phyloP scores from a whole-genome alignment of 2,329 filamentous ascomycete species.

The Parastagonospora avenae region DNA sequence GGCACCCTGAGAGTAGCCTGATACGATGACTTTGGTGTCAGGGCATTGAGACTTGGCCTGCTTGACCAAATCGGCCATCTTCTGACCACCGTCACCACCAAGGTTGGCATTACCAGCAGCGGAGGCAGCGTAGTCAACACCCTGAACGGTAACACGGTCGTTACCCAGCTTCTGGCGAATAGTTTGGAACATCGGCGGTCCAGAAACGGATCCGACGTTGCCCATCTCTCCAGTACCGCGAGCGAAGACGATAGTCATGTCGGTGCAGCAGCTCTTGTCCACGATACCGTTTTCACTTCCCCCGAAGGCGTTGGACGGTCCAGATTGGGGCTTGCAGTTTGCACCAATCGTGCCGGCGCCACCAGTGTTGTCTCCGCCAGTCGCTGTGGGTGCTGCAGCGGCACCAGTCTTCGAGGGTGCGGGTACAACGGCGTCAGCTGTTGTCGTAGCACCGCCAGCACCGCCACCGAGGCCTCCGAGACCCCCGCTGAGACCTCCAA shows the following conservation, averaged over 20 bases:
- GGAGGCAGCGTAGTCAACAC: conserved; percentile 39
- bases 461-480: no score
- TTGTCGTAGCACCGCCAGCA: no score
- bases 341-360: no score
- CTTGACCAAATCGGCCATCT: conserved; percentile 31
- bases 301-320: no score
- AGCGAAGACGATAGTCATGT: conserved; percentile 52
- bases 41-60: conserved; percentile 36
- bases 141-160: conserved; percentile 36
- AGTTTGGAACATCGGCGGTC: conserved; percentile 44
- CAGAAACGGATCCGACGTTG: conserved; percentile 51
- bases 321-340: no score
- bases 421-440: no score
- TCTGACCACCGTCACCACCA: conserved; percentile 31
- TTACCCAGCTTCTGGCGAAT: conserved; percentile 34
- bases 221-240: conserved; percentile 50
- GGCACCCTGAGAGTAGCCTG: conserved; percentile 40
- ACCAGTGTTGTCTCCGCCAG: no score
- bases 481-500: no score
- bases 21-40: conserved; percentile 38
- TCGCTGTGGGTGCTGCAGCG: no score
- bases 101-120: conserved; percentile 30
- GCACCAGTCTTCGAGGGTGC: no score
- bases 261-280: conserved; percentile 47
- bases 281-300: conserved; percentile 46